Base-by-base conservation (phyloP, 805 yeast species). In the Cyberlindnera petersonii region DNA sequence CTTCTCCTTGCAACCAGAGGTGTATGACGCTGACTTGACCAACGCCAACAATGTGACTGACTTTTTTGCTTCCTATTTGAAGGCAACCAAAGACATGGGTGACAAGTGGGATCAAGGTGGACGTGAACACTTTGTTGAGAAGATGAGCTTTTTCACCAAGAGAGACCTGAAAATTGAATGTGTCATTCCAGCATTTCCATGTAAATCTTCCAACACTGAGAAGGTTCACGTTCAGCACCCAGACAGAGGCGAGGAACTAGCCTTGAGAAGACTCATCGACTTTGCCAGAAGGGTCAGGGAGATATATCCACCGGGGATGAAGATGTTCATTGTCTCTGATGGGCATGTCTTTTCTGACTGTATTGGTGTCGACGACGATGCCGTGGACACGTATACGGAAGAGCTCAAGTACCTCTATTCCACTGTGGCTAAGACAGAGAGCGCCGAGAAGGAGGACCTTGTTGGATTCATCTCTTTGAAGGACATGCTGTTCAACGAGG, bases 291-390 rank as follows among this genome's bases (percentile, higher is more conserved):
- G 51, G 20, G 57, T 63, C 13, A 37, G 43, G 19, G 64, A 65
- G 35, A 41, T 75, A 17, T 77, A 77, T 56, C 64, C 72, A 2
- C 81, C 81, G 1, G 82, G 82, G 2, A 59, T 75, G 59, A 67
- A 70, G 39, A 54, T 75, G 23, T 71, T 69, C 66, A 74, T 77
- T 48, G 80, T 77, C 22, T 72, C 79, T 52, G 83, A 77, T 49
- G 82, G 83, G 0, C 83, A 77, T 50, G 83, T 77, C 13, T 77
- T 77, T 54, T 72, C 79, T 40, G 82, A 77, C 53, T 77, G 82
- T 51, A 67, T 77, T 53, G 80, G 79, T 24, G 82, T 76, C 24
- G 77, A 74, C 52, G 83, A 77, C 52, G 65, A 64, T 27, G 65
- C 66, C 36, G 82, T 77, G 26, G 73, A 72, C 48, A 48, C 39